Percentiles rank a stretch among this genome's conserved stretches.
Conservation (phyloP, 805 yeast species). For the Lipomyces starkeyi region DNA sequence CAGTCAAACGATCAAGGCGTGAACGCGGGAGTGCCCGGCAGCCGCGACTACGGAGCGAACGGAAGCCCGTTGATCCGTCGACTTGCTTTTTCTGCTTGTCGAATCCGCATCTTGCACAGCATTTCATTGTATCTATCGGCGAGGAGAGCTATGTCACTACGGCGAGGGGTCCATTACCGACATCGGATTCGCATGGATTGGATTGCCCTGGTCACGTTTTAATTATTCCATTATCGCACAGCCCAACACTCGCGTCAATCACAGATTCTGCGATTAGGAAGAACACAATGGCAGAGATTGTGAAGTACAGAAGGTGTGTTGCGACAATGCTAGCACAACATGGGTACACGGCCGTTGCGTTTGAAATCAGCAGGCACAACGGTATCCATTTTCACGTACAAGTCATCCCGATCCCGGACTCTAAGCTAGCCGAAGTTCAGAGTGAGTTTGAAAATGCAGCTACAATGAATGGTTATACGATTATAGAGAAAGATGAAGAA, state of each 20-base stretch:
- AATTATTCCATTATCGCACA: constrained; percentile 78
- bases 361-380: constrained; percentile 67
- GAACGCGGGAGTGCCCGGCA: constrained; percentile 25
- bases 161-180: constrained; percentile 80
- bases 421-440: constrained; percentile 53
- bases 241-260: constrained; percentile 51
- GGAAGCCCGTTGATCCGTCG: constrained; percentile 33
- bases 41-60: constrained; percentile 29
- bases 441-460: constrained; percentile 42
- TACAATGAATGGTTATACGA: constrained; percentile 38
- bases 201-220: constrained; percentile 81
- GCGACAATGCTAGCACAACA: constrained; percentile 52
- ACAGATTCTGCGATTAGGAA: constrained; percentile 43
- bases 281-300: constrained; percentile 51
- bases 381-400: constrained; percentile 82
- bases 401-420: constrained; percentile 68
- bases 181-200: constrained; percentile 51
- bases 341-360: constrained; percentile 62
- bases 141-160: constrained; percentile 68
- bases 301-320: constrained; percentile 23
- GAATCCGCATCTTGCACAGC: constrained; percentile 76
- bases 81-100: constrained; percentile 82
- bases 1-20: background rate
- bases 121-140: constrained; percentile 81
- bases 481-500: constrained; percentile 34